A percentile compares a stretch with the other conserved stretches of the same genome.
These are phyloP conservation scores for Spiromastix sp. DNA, from an alignment of 2,329 filamentous ascomycete species.

Conservation along the genomic window DNA sequence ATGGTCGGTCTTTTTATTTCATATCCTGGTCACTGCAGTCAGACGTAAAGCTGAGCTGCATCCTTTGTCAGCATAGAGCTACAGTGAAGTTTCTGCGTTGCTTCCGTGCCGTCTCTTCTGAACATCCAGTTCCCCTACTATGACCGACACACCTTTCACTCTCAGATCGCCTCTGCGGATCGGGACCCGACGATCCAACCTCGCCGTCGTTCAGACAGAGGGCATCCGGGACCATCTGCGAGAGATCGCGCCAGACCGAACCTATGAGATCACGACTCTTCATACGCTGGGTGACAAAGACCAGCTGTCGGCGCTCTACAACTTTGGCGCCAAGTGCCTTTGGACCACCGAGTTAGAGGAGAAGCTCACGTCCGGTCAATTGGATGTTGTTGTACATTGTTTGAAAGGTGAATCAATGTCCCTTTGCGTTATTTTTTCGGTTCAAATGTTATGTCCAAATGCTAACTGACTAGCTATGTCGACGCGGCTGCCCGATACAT, in stretches of 20 bases:
- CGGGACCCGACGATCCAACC: constrained; percentile 68
- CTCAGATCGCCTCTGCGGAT: constrained; percentile 35
- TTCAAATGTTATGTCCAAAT: background rate
- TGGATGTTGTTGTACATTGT: constrained; percentile 76
- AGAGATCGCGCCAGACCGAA: constrained; percentile 51
- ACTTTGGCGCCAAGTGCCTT: constrained; percentile 73
- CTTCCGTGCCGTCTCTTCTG: too few species aligned
- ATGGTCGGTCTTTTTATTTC: too few species aligned
- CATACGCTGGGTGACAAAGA: constrained; percentile 68
- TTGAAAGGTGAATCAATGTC: constrained; percentile 57
- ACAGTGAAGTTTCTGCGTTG: too few species aligned
- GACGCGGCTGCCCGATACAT: constrained; percentile 64
- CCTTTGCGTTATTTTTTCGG: background rate
- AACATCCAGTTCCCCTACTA: too few species aligned
- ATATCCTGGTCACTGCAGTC: too few species aligned
- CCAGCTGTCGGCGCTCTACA: constrained; percentile 71
- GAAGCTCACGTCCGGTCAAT: constrained; percentile 51
- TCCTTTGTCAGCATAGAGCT: too few species aligned
- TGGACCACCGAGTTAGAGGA: constrained; percentile 88
- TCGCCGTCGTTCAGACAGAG: constrained; percentile 70
- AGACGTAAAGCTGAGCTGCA: too few species aligned
- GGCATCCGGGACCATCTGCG: constrained; percentile 56
- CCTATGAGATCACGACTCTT: constrained; percentile 64
- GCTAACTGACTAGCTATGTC: constrained; percentile 58
- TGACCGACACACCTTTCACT: too few species aligned